Conservation (phyloP, 495 filamentous ascomycete species). For the Annulohypoxylon nitens region DNA sequence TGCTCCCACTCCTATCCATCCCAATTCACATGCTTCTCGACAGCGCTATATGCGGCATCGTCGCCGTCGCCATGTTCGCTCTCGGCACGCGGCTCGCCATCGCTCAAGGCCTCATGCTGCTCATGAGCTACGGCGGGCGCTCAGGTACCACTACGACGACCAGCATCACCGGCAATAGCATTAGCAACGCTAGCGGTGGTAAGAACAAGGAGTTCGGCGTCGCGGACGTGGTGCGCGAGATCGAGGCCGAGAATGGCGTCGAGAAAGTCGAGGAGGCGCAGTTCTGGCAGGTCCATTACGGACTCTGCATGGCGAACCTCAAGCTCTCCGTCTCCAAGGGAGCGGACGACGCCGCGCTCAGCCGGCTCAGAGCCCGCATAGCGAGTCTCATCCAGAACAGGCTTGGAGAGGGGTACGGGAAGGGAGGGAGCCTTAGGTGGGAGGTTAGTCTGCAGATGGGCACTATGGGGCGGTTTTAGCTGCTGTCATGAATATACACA, state of each 20-base stretch:
- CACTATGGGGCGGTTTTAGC: constrained; percentile 46
- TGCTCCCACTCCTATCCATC: constrained; percentile 85
- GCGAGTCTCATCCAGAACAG: constrained; percentile 84
- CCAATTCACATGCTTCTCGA: constrained; percentile 83
- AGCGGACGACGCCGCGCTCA: constrained; percentile 72
- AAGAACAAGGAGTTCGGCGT: constrained; percentile 66
- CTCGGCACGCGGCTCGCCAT: constrained; percentile 86
- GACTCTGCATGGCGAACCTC: constrained; percentile 93
- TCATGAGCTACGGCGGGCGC: constrained; percentile 80
- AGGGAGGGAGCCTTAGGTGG: constrained; percentile 83
- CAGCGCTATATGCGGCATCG: constrained; percentile 79
- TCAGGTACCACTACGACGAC: constrained; percentile 6
- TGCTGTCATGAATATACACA: background rate
- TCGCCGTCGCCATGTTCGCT: constrained; percentile 86
- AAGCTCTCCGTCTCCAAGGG: constrained; percentile 76
- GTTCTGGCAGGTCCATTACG: constrained; percentile 99
- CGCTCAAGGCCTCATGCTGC: constrained; percentile 88
- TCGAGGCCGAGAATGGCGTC: constrained; percentile 82
- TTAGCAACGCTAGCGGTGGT: background rate
- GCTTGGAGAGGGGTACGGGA: constrained; percentile 87
- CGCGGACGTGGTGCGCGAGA: constrained; percentile 81
- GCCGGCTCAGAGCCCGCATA: constrained; percentile 78
- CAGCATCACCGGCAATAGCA: background rate
- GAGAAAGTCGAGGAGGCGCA: constrained; percentile 85
- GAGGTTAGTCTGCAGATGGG: constrained; percentile 76